A percentile compares a stretch with the other conserved stretches of the same genome.
Conservation (phyloP, 306 rosid species). For the Dryas alaskensis region DNA sequence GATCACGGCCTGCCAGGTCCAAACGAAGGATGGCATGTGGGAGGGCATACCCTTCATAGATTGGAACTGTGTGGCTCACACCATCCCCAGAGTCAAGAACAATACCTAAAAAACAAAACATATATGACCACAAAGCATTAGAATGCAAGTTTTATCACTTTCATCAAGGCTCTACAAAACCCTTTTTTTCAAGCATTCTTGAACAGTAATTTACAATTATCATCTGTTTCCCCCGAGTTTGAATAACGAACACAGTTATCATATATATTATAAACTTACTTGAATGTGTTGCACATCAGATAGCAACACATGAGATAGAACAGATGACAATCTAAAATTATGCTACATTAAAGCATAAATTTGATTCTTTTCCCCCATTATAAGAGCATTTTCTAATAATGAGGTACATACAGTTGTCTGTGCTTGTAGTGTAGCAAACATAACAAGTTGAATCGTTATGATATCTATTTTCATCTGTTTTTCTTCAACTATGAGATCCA, state of each 20-base stretch:
- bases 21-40: constrained; percentile 98
- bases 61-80: constrained; percentile 98
- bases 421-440: background rate
- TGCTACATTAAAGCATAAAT: background rate
- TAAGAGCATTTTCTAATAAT: background rate
- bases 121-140: constrained; percentile 3
- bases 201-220: background rate
- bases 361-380: background rate
- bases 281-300: background rate
- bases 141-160: background rate
- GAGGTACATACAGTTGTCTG: background rate
- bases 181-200: background rate
- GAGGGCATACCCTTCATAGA: constrained; percentile 94
- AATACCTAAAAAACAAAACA: constrained; percentile 52
- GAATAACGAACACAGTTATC: background rate
- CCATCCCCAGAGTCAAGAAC: constrained; percentile 98
- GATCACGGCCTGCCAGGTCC: constrained; percentile 98
- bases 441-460: background rate
- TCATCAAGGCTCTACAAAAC: background rate
- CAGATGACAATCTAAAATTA: background rate
- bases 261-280: background rate
- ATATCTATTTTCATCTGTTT: no score
- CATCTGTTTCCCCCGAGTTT: background rate
- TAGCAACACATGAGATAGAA: background rate
- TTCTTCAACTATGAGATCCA: constrained; percentile 1